These are phyloP conservation scores for Ophiostoma sp. DNA, from an alignment of 2,329 filamentous ascomycete species.

Conservation along the genomic window DNA sequence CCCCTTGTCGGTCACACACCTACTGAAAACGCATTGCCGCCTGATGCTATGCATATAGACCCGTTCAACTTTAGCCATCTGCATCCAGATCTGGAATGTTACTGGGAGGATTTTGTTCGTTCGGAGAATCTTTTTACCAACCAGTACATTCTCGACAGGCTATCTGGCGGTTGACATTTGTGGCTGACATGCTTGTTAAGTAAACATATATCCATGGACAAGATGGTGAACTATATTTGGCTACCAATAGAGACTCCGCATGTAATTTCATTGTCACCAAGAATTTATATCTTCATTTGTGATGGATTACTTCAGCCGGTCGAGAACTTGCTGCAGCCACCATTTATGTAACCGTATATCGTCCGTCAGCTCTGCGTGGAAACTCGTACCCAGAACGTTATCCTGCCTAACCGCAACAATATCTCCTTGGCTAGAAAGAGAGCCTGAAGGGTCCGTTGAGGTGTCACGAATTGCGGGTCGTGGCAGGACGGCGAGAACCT, in stretches of 20 bases:
- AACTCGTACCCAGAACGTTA: slow-evolving; percentile 92
- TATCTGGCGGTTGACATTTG: not conserved
- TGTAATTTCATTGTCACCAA: too few relatives aligned
- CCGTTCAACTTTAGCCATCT: not conserved
- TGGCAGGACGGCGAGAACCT: slow-evolving; percentile 55
- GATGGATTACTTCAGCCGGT: too few relatives aligned
- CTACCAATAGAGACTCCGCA: too few relatives aligned
- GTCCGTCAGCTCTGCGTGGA: slow-evolving; percentile 89
- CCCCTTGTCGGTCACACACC: not conserved
- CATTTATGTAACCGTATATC: slow-evolving; percentile 88
- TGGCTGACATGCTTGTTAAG: too few relatives aligned
- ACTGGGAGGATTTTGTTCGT: not conserved
- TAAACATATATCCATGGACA: too few relatives aligned
- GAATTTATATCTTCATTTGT: too few relatives aligned
- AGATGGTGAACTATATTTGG: too few relatives aligned
- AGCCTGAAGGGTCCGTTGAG: slow-evolving; percentile 30
- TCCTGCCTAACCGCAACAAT: slow-evolving; percentile 88
- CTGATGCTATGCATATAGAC: not conserved
- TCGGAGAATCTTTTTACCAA: not conserved
- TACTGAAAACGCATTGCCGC: not conserved
- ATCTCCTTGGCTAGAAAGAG: slow-evolving; percentile 52
- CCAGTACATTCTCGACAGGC: not conserved
- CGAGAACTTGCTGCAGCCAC: slow-evolving; percentile 64
- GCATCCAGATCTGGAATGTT: not conserved
- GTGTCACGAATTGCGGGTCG: slow-evolving; percentile 35